Base-by-base conservation (phyloP, 1,139 yeast genomes). In the Yamadazyma kanchanaburiensis region DNA sequence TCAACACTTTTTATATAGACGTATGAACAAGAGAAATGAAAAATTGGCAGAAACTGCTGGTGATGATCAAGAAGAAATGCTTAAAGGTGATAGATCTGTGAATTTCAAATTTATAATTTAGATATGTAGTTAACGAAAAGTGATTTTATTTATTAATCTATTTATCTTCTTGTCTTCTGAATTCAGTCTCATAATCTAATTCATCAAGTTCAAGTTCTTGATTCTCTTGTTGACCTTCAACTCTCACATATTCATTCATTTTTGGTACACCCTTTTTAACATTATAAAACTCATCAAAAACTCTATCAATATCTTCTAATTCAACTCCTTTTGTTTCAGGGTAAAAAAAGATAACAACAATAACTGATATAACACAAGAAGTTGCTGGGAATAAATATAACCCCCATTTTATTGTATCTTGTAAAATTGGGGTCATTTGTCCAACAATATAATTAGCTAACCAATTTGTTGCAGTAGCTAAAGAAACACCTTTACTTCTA, bases 321-420 rank as follows among this genome's bases (percentile, higher is more conserved):
- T 83, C 79, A 26, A 87, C 75, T 5, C 96, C 96, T 50, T 84
- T 87, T 1, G 96, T 88, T 53, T 88, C 96, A 1, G 96, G 96
- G 51, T 82, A 87, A 34, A 77, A 64, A 30, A 68, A 67, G 55
- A 71, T 73, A 6, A 88, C 96, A 26, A 68, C 68, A 3, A 58
- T 16, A 8, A 68, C 63, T 19, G 76, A 66, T 3, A 66, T 40
- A 8, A 69, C 46, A 53, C 80, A 73, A 25, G 66, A 62, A 3
- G 49, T 34, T 3, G 75, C 77, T 7, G 77, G 77, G 26, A 70
- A 58, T 23, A 73, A 40, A 44, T 73, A 74, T 53, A 71, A 55
- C 31, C 62, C 60, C 78, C 78, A 74, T 17, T 64, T 64, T 22
- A 74, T 71, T 9, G 57, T 40, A 26, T 61, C 67, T 40, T 70